These are phyloP conservation scores for Isoetes taiwanensis DNA, from an alignment of 75 land plant species.

Conservation along the genomic window DNA sequence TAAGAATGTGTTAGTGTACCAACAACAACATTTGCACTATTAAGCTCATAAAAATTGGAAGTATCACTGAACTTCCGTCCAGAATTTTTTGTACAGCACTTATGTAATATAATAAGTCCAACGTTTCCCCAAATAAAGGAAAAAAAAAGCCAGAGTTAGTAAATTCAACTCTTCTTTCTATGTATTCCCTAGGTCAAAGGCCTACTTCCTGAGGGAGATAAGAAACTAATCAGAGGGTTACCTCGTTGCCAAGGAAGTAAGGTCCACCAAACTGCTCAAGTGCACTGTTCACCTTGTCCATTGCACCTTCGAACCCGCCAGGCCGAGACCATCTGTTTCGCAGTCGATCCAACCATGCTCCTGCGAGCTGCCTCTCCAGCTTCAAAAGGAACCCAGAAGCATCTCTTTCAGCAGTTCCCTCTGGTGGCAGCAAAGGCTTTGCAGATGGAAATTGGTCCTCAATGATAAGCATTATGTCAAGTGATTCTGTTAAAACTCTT, in stretches of 20 bases:
- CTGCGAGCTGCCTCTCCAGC: slow-evolving; percentile 15
- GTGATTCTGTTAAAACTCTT: slow-evolving; percentile 17
- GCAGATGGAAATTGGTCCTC: slow-evolving; percentile 14
- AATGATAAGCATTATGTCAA: slow-evolving; percentile 26
- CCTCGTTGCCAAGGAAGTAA: slow-evolving; percentile 23
- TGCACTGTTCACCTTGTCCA: slow-evolving; percentile 16
- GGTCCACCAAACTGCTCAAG: slow-evolving; percentile 19
- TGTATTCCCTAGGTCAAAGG: too few relatives aligned
- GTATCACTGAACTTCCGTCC: too few relatives aligned
- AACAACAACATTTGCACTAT: too few relatives aligned
- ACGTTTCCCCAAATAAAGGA: too few relatives aligned
- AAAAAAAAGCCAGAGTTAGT: too few relatives aligned
- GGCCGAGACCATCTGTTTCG: slow-evolving; percentile 8
- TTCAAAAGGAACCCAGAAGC: slow-evolving; percentile 11
- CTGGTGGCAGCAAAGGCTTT: slow-evolving; percentile 16
- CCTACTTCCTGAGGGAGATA: neutral
- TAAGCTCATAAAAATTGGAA: too few relatives aligned
- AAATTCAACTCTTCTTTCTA: neutral
- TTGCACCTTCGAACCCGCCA: slow-evolving; percentile 4
- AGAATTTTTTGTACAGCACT: too few relatives aligned
- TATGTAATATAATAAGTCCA: neutral
- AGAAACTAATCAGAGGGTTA: neutral
- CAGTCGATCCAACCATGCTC: slow-evolving; percentile 21
- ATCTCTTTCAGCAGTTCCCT: neutral
- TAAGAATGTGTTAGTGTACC: neutral